Base-by-base conservation (phyloP, 2,329 filamentous ascomycete genomes). In the Stachybotrys chlorohalonatus region DNA sequence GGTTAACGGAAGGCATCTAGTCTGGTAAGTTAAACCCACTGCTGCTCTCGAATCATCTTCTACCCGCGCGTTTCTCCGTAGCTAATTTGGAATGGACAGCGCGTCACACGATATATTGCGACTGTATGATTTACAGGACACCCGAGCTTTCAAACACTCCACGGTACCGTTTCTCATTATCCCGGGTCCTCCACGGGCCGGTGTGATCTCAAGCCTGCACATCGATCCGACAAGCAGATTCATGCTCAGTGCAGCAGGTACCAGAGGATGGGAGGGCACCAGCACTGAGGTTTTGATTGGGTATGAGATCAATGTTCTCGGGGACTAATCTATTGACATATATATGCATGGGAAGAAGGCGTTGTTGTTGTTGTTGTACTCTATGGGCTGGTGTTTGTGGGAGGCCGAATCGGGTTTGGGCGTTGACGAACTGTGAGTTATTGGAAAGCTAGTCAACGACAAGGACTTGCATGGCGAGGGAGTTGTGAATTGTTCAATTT, bases 131-230 rank as follows among this genome's bases (percentile, higher is more conserved):
- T 76, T 97, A 16, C 83, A 84, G 49, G 82, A 88, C 52, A 80
- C 82, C 36, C 77, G 81, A 30, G 73, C 78, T 1, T 76, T 80
- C 46, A 89, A 86, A 64, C 87, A 90, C 66, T 89, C 89, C 0
- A 85, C 87, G 0, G 90, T 95, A 0, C 94, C 94, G 0, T 99
- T 97, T 70, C 80, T 96, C n/a, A 96, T 99, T 60, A 86, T 99
- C 30, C 94, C 94, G 0, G 94, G 94, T 0, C 94, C 83, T 0
- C 83, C 83, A 0, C 69, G 90, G 15, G 92, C 92, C 0, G 93
- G 93, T 49, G 90, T 95, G 47, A 93, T 96, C 47, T 90, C 87
- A 0, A 85, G 87, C 57, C 74, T 97, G 9, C 94, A 93, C 64
- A 78, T 96, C 50, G 94, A 99, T 68, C 89, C 89, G 5, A 89